Base-by-base conservation (phyloP, 352 stramenopile species). In the Globisporangium echinulatum region DNA sequence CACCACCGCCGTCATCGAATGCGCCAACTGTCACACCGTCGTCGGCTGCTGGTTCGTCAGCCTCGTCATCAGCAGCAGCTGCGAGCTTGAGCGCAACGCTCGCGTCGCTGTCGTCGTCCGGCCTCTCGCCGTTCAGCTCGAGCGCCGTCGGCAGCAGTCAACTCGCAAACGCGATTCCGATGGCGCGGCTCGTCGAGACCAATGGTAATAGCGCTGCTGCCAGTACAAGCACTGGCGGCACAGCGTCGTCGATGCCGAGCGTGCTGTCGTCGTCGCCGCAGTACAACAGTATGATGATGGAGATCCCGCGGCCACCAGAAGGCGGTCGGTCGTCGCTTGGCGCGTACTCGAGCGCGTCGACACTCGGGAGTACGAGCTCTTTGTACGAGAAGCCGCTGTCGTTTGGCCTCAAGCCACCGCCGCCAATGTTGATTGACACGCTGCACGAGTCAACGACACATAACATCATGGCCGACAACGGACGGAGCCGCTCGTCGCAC, bases 391-490 rank as follows among this genome's bases (percentile, higher is more conserved):
- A 67, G 11, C 50, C 74, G 1, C 43, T 59, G 1, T 59, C 68
- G 36, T 79, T 77, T 53, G 67, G 68, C 40, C 7, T 67, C 36
- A 67, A 66, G 48, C 56, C 71, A 19, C 69, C 59, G 0, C 25
- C 25, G 25, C 25, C 25, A 33, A 33, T 33, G 25, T 3, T 33
- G 25, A 61, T 73, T 4, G 72, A 83, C 49, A 62, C 68, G 19
- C 59, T 61, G 15, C 43, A 54, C 52, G 61, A 78, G 62, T 8
- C 40, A 13, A 67, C 52, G 46, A 33, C 25, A 33, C 25, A 33
- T 33, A 89, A 87, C 60, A 63, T 74, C 11, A 58, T 89, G 44
- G 67, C 72, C 8, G 82, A 92, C 65, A 83, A 85, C 52, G 82
- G 79, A n/a, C 76, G 82, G 60, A 89, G 71, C 48, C 65, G 72